phyloP scores from a whole-genome alignment of 2,329 filamentous ascomycete genomes.

The Alternaria postmessia region DNA sequence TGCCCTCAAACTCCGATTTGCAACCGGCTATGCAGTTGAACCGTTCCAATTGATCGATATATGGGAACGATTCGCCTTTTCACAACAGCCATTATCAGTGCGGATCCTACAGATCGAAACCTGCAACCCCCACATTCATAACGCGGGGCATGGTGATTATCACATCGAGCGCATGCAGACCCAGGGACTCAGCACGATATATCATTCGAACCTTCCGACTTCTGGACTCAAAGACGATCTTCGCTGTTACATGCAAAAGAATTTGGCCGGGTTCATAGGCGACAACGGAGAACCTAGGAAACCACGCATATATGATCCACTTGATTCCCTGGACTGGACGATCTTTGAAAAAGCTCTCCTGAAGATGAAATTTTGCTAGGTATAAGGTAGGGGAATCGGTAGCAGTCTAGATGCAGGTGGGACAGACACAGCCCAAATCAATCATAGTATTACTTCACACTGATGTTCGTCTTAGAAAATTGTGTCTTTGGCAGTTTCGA shows the following conservation, averaged over 20 bases:
- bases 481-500: neutral
- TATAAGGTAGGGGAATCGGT: neutral
- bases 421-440: neutral
- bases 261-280: neutral
- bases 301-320: neutral
- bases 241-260: conserved; percentile 3
- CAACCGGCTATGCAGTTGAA: conserved; percentile 28
- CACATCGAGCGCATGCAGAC: conserved; percentile 24
- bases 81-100: neutral
- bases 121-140: conserved; percentile 25
- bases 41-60: conserved; percentile 23
- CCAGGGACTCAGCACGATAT: conserved; percentile 25
- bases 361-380: neutral
- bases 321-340: neutral
- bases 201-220: conserved; percentile 14
- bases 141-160: conserved; percentile 16
- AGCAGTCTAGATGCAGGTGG: neutral
- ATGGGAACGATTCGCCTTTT: conserved; percentile 14
- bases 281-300: neutral
- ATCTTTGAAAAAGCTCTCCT: neutral
- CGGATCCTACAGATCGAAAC: conserved; percentile 25
- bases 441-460: neutral
- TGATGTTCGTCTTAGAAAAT: neutral
- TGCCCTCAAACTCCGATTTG: conserved; percentile 21
- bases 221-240: conserved; percentile 11